Percentiles rank a stretch among this genome's conserved stretches.
Conservation (phyloP, 139 green algal species). For the Edaphochlamys debaryana region DNA sequence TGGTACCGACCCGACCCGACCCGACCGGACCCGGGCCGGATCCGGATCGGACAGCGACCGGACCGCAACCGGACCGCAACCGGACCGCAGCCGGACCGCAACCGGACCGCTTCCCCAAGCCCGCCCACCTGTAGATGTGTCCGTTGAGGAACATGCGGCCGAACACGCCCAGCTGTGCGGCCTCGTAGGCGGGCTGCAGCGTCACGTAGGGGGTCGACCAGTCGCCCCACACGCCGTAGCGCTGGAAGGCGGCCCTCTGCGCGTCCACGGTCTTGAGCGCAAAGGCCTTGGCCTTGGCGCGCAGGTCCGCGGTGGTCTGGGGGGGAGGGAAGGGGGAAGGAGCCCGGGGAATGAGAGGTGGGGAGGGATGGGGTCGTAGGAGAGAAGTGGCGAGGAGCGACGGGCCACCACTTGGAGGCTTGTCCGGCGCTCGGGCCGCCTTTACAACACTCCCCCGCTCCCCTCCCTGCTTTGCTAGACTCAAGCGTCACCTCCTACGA, state of each 20-base stretch:
- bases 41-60: no score
- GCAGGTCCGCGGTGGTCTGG: conserved; percentile 70
- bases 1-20: no score
- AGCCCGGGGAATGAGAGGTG: not conserved
- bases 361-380: no score
- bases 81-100: no score
- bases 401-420: conserved; percentile 47
- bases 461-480: no score
- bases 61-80: no score
- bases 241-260: conserved; percentile 92
- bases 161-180: conserved; percentile 94
- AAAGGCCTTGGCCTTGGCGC: conserved; percentile 88
- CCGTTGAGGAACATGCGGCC: conserved; percentile 95
- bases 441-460: no score
- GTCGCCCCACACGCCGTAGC: conserved; percentile 96
- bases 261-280: conserved; percentile 89
- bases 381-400: conserved; percentile 15
- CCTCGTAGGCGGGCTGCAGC: conserved; percentile 90
- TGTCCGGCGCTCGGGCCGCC: no score
- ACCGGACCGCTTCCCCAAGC: no score
- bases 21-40: no score
- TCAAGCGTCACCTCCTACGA: no score
- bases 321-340: not conserved
- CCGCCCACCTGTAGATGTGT: conserved; percentile 89
- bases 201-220: conserved; percentile 97